These are phyloP conservation scores for Fusarium sp. DNA, from an alignment of 2,329 filamentous ascomycete species.

Conservation along the genomic window DNA sequence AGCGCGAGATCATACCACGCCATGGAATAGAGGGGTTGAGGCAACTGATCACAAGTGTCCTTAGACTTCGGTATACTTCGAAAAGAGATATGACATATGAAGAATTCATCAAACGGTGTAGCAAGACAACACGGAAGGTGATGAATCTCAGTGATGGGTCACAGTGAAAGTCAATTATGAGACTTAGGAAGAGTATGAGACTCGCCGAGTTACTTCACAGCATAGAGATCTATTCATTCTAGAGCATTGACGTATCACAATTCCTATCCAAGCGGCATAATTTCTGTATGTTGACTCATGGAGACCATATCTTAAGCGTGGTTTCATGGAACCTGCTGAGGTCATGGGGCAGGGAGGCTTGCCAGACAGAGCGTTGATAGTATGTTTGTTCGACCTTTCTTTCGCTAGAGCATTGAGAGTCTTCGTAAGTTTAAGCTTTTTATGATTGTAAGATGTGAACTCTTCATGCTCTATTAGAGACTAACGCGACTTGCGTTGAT, in stretches of 20 bases:
- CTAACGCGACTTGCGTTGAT: neutral
- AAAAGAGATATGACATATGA: neutral
- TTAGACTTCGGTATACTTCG: slow-evolving; percentile 34
- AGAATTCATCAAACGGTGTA: slow-evolving; percentile 21
- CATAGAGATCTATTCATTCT: neutral
- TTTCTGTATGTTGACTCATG: neutral
- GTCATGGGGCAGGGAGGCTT: neutral
- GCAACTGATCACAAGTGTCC: slow-evolving; percentile 24
- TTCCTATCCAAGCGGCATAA: neutral
- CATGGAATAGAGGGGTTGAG: slow-evolving; percentile 4
- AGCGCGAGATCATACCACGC: slow-evolving; percentile 28
- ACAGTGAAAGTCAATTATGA: neutral
- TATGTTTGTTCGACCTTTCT: neutral
- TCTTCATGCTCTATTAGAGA: neutral
- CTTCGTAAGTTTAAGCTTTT: neutral
- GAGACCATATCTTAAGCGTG: neutral
- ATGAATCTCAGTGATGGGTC: neutral
- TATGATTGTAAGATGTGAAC: neutral
- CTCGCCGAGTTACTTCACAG: neutral
- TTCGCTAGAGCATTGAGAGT: neutral
- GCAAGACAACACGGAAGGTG: slow-evolving; percentile 6
- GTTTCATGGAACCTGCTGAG: neutral
- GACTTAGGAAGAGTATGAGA: neutral
- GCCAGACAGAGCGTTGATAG: neutral
- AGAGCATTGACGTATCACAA: neutral